Conservation (phyloP, 2,329 filamentous ascomycete genomes). For the Aspergillus hortae region DNA sequence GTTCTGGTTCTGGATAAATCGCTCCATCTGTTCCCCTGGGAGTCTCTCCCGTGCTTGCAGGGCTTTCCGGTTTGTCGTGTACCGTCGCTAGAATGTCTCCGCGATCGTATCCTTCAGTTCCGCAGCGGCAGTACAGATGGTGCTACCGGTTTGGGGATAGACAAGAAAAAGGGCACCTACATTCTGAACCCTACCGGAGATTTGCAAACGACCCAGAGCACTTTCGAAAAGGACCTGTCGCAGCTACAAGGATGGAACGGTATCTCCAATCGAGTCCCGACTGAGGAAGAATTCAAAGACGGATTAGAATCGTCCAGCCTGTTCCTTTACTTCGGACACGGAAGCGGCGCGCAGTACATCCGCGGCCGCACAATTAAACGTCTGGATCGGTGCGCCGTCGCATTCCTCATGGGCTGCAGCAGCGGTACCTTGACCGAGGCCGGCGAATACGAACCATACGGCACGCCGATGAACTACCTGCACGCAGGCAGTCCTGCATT, state of each 20-base stretch:
- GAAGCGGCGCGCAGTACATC: conserved; percentile 91
- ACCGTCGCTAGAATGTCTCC: conserved; percentile 78
- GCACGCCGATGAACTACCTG: conserved; percentile 88
- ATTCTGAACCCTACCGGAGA: conserved; percentile 89
- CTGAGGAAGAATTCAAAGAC: conserved; percentile 71
- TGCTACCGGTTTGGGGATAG: conserved; percentile 49
- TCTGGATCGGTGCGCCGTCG: conserved; percentile 72
- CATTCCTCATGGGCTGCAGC: conserved; percentile 91
- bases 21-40: conserved; percentile 91
- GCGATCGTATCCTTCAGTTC: conserved; percentile 65
- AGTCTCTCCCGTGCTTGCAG: conserved; percentile 83
- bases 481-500: conserved; percentile 82
- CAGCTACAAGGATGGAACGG: conserved; percentile 58
- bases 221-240: conserved; percentile 66
- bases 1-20: conserved; percentile 89
- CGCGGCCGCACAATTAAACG: conserved; percentile 76
- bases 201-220: conserved; percentile 72
- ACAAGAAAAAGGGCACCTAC: conserved; percentile 52
- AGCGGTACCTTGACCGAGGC: conserved; percentile 76
- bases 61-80: conserved; percentile 78
- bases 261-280: conserved; percentile 66
- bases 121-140: conserved; percentile 19
- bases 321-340: conserved; percentile 93
- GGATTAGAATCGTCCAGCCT: conserved; percentile 66
- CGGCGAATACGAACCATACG: conserved; percentile 86